phyloP scores from a whole-genome alignment of 345 rosid species.

The Brassica carinata region DNA sequence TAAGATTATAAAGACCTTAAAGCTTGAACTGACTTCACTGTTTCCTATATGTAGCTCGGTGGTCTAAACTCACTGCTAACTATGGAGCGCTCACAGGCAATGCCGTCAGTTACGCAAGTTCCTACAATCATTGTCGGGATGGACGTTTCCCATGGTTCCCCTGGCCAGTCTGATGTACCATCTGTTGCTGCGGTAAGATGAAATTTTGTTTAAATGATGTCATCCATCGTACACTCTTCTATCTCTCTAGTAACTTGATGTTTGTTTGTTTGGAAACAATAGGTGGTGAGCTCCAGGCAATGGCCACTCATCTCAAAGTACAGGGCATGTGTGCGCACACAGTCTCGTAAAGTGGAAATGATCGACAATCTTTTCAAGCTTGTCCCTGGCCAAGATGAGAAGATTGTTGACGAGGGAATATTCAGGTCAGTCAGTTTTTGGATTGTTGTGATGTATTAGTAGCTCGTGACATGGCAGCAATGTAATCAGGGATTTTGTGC shows the following conservation, averaged over 20 bases:
- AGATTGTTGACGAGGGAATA: slow-evolving; percentile 57
- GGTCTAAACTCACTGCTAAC: slow-evolving; percentile 77
- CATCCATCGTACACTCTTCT: background rate
- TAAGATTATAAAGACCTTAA: background rate
- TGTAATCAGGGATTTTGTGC: slow-evolving; percentile 1
- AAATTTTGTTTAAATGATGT: background rate
- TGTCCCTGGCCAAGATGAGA: slow-evolving; percentile 45
- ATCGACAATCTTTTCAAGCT: slow-evolving; percentile 72
- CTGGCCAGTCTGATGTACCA: slow-evolving; percentile 83
- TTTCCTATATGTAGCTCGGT: slow-evolving; percentile 62
- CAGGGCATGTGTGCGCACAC: slow-evolving; percentile 87
- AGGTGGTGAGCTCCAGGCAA: slow-evolving; percentile 84
- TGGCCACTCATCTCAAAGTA: slow-evolving; percentile 91
- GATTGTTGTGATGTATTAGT: background rate
- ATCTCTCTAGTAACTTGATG: background rate
- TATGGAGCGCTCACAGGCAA: slow-evolving; percentile 64
- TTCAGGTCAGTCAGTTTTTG: slow-evolving; percentile 28
- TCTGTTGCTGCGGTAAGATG: slow-evolving; percentile 88
- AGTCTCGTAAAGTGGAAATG: slow-evolving; percentile 88
- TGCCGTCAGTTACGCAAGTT: slow-evolving; percentile 65
- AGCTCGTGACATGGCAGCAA: background rate
- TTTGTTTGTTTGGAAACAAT: slow-evolving; percentile 1
- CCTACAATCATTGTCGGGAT: slow-evolving; percentile 93
- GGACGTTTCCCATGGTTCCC: slow-evolving; percentile 99
- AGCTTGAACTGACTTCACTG: background rate